Conservation (phyloP, 2,329 filamentous ascomycete genomes). For the Xylaria sp. region DNA sequence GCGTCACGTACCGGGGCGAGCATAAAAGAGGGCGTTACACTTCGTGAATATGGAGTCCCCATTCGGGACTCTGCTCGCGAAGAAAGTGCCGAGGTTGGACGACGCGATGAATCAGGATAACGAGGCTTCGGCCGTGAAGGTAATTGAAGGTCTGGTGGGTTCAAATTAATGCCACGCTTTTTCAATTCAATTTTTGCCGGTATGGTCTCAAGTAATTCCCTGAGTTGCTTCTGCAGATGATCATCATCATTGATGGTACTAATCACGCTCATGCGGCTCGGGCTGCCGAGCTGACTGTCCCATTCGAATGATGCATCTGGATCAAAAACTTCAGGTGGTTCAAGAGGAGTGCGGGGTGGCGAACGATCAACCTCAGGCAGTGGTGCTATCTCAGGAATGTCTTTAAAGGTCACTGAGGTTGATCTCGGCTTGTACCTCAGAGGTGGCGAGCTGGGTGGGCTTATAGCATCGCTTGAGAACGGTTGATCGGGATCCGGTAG, state of each 20-base stretch:
- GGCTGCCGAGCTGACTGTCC: constrained; percentile 49
- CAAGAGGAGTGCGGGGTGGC: constrained; percentile 55
- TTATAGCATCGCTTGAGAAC: constrained; percentile 53
- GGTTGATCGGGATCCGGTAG: constrained; percentile 48
- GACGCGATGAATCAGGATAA: constrained; percentile 56
- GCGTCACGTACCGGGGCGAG: constrained; percentile 68
- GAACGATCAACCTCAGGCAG: constrained; percentile 54
- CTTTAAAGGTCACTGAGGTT: constrained; percentile 56
- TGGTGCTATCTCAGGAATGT: constrained; percentile 58
- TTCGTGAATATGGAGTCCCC: constrained; percentile 67
- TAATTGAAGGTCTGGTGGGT: constrained; percentile 67
- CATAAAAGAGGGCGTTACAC: constrained; percentile 69
- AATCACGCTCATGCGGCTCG: constrained; percentile 51
- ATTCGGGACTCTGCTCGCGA: constrained; percentile 60
- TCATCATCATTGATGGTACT: constrained; percentile 63
- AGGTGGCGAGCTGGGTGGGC: constrained; percentile 62
- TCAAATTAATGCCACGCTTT: constrained; percentile 63
- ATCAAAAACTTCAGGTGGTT: constrained; percentile 59
- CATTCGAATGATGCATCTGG: constrained; percentile 56
- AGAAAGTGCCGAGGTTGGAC: constrained; percentile 62
- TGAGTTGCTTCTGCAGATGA: constrained; percentile 82
- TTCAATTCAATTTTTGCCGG: constrained; percentile 82
- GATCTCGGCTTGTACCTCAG: constrained; percentile 52
- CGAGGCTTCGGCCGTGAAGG: constrained; percentile 58
- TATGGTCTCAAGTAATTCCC: constrained; percentile 78